A percentile compares a stretch with the other conserved stretches of the same genome.
Conservation (phyloP, 1,139 yeast genomes). For the Arxiozyma bovina region DNA sequence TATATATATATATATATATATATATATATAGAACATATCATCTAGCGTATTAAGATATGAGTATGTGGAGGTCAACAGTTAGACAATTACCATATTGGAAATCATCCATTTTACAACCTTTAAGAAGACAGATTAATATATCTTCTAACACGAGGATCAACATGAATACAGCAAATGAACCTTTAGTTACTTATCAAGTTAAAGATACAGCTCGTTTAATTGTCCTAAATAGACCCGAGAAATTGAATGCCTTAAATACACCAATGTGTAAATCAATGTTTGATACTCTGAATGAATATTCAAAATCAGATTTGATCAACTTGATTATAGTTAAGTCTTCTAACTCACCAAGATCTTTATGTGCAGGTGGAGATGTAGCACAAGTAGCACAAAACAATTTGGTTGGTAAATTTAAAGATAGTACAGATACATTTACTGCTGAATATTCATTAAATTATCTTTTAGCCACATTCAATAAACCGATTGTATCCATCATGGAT, state of each 20-base stretch:
- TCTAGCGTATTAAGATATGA: too few species aligned
- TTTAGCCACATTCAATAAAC: conserved; percentile 74
- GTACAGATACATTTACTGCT: conserved; percentile 60
- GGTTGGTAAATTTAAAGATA: conserved; percentile 37
- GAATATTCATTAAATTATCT: conserved; percentile 80
- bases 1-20: too few species aligned
- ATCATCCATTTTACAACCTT: not conserved
- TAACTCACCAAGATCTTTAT: conserved; percentile 38
- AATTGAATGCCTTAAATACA: conserved; percentile 75
- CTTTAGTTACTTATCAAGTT: conserved; percentile 15
- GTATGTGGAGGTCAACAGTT: conserved; percentile 1
- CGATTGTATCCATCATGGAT: conserved; percentile 74
- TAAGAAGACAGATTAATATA: not conserved
- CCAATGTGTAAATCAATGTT: conserved; percentile 70
- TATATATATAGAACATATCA: not conserved
- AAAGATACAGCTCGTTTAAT: conserved; percentile 56
- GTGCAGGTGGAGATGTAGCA: conserved; percentile 95
- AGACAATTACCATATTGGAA: not conserved
- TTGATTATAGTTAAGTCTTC: conserved; percentile 63
- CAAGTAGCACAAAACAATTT: conserved; percentile 52
- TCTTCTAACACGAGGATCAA: not conserved
- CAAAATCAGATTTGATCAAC: conserved; percentile 57
- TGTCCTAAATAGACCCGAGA: conserved; percentile 69
- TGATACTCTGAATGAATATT: conserved; percentile 69
- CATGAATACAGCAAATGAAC: conserved; percentile 4